Base-by-base conservation (phyloP, 163 green algal genomes). In the Volvox carteri region DNA sequence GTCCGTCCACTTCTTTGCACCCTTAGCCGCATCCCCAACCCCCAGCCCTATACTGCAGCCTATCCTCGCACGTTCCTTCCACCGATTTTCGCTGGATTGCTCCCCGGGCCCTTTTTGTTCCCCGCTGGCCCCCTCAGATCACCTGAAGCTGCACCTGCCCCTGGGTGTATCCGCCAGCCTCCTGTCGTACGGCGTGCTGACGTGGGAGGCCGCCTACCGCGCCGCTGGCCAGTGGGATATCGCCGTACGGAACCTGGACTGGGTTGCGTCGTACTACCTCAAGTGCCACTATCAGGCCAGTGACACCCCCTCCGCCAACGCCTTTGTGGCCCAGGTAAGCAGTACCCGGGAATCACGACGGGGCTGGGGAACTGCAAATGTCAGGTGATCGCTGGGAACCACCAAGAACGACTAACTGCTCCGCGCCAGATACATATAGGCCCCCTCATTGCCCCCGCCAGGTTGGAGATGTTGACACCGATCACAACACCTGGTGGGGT, bases 81-180 rank as follows among this genome's bases (percentile, higher is more conserved):
- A n/a, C n/a, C n/a, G n/a, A n/a, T n/a, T n/a, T n/a, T n/a, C n/a
- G n/a, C n/a, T n/a, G n/a, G n/a, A n/a, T n/a, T n/a, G n/a, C 54
- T 65, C 28, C 54, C 54, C 54, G 54, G 12, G 4, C 28, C 54
- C 28, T 11, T 65, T 8, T 23, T 73, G n/a, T 1, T 1, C 58
- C 41, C 25, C 42, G 18, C 78, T 23, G 30, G 5, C 30, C 11
- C 30, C 23, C 46, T 8, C 81, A 87, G 84, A 88, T 39, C 84
- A 88, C 52, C 68, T 88, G 28, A 88, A 88, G 70, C 84, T 88
- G 25, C 84, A 88, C 52, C 84, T 88, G 70, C 68, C 84, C 0
- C 39, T 88, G 68, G 84, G 84, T 30, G 28, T 76, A 16, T 75
- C 84, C 4, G 84, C 54, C 37, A 67, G 37, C 50, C 28, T 83